Conservation (phyloP, 1,284 basidiomycete species). For the Cryptococcus sp. region DNA sequence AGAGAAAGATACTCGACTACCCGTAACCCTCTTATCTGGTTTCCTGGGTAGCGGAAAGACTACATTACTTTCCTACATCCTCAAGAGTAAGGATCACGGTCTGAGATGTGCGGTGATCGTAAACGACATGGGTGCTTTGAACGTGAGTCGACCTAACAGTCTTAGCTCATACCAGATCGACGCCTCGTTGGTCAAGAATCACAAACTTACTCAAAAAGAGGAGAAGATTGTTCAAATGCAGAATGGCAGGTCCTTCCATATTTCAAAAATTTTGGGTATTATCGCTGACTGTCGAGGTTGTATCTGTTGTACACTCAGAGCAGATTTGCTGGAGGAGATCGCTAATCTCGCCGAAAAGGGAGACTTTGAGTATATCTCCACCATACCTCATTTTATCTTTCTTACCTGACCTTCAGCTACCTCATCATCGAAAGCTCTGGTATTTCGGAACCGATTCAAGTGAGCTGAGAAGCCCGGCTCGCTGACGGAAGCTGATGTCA, state of each 20-base stretch:
- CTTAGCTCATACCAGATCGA: constrained; percentile 51
- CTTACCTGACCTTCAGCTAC: constrained; percentile 23
- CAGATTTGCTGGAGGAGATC: constrained; percentile 52
- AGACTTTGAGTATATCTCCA: constrained; percentile 37
- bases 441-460: constrained; percentile 51
- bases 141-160: constrained; percentile 21
- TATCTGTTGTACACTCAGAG: constrained; percentile 53
- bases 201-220: constrained; percentile 47
- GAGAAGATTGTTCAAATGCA: constrained; percentile 52
- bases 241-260: constrained; percentile 46
- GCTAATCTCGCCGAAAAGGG: constrained; percentile 45
- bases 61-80: constrained; percentile 49
- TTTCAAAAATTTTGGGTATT: neutral
- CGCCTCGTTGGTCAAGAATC: constrained; percentile 46
- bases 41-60: constrained; percentile 53
- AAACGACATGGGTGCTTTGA: constrained; percentile 50
- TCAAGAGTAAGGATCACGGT: constrained; percentile 49
- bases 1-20: constrained; percentile 34
- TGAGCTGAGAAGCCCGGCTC: constrained; percentile 12
- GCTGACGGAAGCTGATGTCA: neutral
- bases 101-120: constrained; percentile 48
- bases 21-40: constrained; percentile 51
- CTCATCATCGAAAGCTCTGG: constrained; percentile 51
- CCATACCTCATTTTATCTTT: neutral
- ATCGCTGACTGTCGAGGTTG: constrained; percentile 33